These are phyloP conservation scores for Periglandula ipomoeae DNA, from an alignment of 2,329 filamentous ascomycete species.

Conservation along the genomic window DNA sequence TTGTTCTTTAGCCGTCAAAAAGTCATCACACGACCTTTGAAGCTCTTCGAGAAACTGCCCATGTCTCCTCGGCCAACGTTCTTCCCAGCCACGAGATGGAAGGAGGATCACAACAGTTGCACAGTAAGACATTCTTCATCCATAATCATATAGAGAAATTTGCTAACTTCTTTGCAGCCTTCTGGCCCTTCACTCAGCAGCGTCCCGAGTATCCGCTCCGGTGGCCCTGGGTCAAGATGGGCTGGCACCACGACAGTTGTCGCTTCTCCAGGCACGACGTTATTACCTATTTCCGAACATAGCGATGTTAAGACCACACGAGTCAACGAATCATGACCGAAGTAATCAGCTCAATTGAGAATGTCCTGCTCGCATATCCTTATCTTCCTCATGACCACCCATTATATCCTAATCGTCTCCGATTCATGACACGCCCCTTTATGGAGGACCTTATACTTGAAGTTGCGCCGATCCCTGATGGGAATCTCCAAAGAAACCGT, in stretches of 20 bases:
- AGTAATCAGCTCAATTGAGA: too few relatives aligned
- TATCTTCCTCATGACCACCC: not conserved
- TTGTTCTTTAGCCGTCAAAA: not conserved
- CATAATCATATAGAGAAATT: not conserved
- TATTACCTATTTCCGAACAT: not conserved
- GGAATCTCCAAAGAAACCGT: conserved; percentile 24
- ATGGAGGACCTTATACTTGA: conserved; percentile 9
- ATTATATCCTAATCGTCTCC: conserved; percentile 4
- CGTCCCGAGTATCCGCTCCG: conserved; percentile 2
- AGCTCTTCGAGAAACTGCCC: not conserved
- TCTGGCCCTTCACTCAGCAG: not conserved
- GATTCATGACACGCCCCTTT: conserved; percentile 1
- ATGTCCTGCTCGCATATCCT: not conserved
- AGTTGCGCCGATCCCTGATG: not conserved
- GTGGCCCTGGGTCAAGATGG: conserved; percentile 1
- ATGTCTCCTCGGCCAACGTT: not conserved
- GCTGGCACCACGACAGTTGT: not conserved
- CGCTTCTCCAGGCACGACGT: not conserved
- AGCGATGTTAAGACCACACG: too few relatives aligned
- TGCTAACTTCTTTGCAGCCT: not conserved
- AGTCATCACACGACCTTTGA: not conserved
- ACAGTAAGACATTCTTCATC: not conserved
- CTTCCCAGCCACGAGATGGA: not conserved
- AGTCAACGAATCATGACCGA: too few relatives aligned
- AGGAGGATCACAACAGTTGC: not conserved